These are phyloP conservation scores for Chalciporus piperatoides DNA, from an alignment of 1,284 basidiomycete genomes.

Conservation along the genomic window DNA sequence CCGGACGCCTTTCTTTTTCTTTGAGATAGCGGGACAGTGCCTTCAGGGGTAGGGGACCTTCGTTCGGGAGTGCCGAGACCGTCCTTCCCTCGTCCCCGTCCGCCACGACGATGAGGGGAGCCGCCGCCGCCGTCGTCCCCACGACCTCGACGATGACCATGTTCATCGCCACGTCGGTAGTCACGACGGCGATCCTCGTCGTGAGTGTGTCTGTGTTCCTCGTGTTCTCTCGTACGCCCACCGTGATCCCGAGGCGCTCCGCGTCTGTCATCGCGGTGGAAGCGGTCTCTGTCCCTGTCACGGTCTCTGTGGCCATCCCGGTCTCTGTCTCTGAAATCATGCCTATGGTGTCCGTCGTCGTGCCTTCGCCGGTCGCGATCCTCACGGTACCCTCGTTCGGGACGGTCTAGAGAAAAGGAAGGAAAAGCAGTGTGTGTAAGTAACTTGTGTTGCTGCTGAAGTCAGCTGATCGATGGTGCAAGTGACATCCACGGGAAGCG, in stretches of 20 bases:
- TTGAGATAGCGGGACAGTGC: conserved; percentile 78
- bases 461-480: conserved; percentile 37
- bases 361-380: conserved; percentile 53
- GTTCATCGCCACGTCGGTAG: conserved; percentile 47
- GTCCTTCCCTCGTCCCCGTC: conserved; percentile 43
- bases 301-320: conserved; percentile 41
- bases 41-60: conserved; percentile 89
- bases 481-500: conserved; percentile 37
- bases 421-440: conserved; percentile 46
- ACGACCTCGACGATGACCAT: conserved; percentile 34
- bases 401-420: conserved; percentile 40
- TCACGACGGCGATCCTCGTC: conserved; percentile 48
- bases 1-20: conserved; percentile 84
- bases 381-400: conserved; percentile 52
- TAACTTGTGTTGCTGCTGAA: conserved; percentile 41
- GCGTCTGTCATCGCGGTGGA: conserved; percentile 42
- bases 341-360: conserved; percentile 48
- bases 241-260: conserved; percentile 35
- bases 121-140: conserved; percentile 36
- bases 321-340: conserved; percentile 43
- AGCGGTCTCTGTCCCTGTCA: conserved; percentile 38
- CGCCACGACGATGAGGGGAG: conserved; percentile 37
- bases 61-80: conserved; percentile 68
- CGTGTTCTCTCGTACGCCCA: conserved; percentile 39
- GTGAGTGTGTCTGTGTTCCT: conserved; percentile 41